Evolutionary conservation across 345 rosid genomes (phyloP).

Genomic region (Syzygium jambos): DNA sequence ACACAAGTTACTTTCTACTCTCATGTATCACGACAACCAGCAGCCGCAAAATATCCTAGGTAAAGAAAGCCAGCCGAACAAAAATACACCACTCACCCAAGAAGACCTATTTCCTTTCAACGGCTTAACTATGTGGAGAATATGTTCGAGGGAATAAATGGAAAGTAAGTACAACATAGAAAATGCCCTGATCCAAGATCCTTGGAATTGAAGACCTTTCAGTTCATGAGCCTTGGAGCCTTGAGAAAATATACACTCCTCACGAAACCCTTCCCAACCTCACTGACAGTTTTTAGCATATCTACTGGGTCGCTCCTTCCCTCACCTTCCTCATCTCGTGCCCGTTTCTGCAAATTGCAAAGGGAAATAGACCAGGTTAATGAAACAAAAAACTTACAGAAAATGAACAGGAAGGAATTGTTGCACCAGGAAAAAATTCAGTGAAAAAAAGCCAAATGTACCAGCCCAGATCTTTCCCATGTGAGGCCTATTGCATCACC

Average conservation of each 20-base stretch:
- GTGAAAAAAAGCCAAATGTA: neutral
- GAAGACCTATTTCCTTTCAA: neutral
- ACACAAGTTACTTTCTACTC: neutral
- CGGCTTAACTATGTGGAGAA: neutral
- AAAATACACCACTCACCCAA: neutral
- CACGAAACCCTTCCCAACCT: constrained; percentile 81
- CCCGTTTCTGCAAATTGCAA: constrained; percentile 49
- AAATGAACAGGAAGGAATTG: neutral
- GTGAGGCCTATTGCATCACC: constrained; percentile 84
- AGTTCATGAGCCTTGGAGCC: constrained; percentile 27
- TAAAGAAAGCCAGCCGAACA: neutral
- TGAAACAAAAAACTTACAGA: neutral
- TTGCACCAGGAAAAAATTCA: neutral
- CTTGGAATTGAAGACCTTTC: neutral
- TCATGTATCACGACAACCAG: neutral
- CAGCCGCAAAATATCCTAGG: neutral
- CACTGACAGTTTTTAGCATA: constrained; percentile 48
- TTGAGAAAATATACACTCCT: constrained; percentile 57
- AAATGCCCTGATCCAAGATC: neutral
- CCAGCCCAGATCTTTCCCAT: constrained; percentile 59
- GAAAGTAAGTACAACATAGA: neutral
- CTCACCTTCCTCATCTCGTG: constrained; percentile 33
- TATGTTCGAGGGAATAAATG: neutral
- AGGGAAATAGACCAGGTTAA: neutral
- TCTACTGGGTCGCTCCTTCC: constrained; percentile 31